Evolutionary conservation across 2,329 filamentous ascomycete species (phyloP).

Genomic region (Penicillium sp.): DNA sequence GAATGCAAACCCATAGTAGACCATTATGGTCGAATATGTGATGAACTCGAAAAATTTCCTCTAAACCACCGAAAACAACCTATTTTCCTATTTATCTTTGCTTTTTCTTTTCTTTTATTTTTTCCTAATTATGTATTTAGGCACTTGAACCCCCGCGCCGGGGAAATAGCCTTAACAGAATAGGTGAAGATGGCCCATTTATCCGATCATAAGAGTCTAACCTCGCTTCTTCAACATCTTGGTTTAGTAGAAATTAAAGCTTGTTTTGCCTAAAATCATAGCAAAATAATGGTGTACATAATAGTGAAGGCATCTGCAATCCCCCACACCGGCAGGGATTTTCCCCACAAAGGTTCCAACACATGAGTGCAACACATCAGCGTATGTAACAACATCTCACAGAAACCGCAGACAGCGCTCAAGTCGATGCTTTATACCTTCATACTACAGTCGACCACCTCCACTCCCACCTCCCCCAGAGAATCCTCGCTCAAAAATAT

Average conservation of each 20-base stretch:
- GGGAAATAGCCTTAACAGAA: slow-evolving; percentile 8
- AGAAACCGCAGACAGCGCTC: background rate
- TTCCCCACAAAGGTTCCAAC: background rate
- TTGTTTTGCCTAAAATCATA: background rate
- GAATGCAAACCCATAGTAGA: background rate
- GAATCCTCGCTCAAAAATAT: slow-evolving; percentile 2
- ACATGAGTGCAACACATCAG: no score
- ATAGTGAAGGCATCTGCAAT: background rate
- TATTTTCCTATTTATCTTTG: background rate
- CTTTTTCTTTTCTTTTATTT: background rate
- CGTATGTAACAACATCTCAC: no score
- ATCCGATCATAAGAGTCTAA: background rate
- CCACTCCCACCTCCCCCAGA: slow-evolving; percentile 8
- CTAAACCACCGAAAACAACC: background rate
- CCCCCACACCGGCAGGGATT: background rate
- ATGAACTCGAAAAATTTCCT: no score
- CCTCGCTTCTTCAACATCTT: background rate
- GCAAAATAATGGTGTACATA: background rate
- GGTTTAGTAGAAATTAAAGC: background rate
- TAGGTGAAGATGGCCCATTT: slow-evolving; percentile 2
- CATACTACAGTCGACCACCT: background rate
- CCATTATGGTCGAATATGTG: slow-evolving; percentile 8
- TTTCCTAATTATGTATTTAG: background rate
- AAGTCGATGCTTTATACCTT: no score
- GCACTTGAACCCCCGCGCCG: slow-evolving; percentile 14